phyloP scores from a whole-genome alignment of 805 yeast species.

The Torulaspora quercuum region DNA sequence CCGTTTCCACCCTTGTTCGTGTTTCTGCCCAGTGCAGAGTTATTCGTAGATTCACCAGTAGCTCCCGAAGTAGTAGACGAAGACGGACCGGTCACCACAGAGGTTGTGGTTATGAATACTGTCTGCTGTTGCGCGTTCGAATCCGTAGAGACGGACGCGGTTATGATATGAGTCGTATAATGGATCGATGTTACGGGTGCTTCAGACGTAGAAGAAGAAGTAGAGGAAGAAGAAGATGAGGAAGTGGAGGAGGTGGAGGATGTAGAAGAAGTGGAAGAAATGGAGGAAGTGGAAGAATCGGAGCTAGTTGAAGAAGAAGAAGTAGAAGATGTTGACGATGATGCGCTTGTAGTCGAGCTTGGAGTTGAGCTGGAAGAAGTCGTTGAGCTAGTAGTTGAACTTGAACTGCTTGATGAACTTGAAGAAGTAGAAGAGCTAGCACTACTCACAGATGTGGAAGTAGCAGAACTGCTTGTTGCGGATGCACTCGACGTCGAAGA shows the following conservation, averaged over 20 bases:
- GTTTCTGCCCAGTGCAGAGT: constrained; percentile 8
- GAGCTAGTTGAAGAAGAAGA: constrained; percentile 9
- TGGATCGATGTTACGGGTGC: constrained; percentile 22
- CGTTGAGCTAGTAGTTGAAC: constrained; percentile 10
- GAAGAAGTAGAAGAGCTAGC: constrained; percentile 20
- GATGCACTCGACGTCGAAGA: constrained; percentile 2
- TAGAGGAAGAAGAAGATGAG: constrained; percentile 20
- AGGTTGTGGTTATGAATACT: constrained; percentile 29
- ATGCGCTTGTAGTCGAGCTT: constrained; percentile 6
- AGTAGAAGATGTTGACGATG: constrained; percentile 1
- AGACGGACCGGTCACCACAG: constrained; percentile 24
- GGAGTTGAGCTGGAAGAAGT: constrained; percentile 4
- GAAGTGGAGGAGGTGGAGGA: constrained; percentile 19
- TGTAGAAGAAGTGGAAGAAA: constrained; percentile 17
- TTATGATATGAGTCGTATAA: constrained; percentile 26
- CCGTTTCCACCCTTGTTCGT: constrained; percentile 8
- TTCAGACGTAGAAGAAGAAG: constrained; percentile 15
- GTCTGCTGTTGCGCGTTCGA: constrained; percentile 22
- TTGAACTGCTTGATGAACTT: constrained; percentile 7
- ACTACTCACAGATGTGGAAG: constrained; percentile 1
- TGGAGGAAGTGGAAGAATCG: constrained; percentile 14
- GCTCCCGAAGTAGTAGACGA: constrained; percentile 6
- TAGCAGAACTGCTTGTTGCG: constrained; percentile 1
- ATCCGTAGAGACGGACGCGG: constrained; percentile 27
- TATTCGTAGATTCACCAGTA: neutral